Percentiles rank a stretch among this genome's conserved stretches.
Conservation (phyloP, 495 filamentous ascomycete genomes). For the Usnea hakonensis region DNA sequence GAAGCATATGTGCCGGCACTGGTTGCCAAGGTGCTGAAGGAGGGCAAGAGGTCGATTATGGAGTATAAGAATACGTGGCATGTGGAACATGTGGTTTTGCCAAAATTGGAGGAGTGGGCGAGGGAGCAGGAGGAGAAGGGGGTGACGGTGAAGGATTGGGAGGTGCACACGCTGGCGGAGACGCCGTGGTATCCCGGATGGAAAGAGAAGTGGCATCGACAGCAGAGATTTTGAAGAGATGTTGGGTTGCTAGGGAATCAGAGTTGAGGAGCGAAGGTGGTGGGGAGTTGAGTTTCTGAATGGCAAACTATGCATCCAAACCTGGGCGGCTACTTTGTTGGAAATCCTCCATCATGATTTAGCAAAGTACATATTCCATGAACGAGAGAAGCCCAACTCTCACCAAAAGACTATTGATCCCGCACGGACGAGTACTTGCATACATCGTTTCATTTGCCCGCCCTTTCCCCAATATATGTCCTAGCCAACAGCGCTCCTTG, state of each 20-base stretch:
- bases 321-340: too few species aligned
- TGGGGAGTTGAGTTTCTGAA: too few species aligned
- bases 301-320: too few species aligned
- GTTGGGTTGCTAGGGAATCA: neutral
- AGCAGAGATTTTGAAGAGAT: slow-evolving; percentile 57
- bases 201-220: slow-evolving; percentile 73
- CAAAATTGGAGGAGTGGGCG: slow-evolving; percentile 57
- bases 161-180: slow-evolving; percentile 68
- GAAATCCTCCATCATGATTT: too few species aligned
- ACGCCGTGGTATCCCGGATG: slow-evolving; percentile 77
- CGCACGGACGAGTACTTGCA: too few species aligned
- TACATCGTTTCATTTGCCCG: too few species aligned
- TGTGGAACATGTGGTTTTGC: slow-evolving; percentile 67
- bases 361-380: too few species aligned
- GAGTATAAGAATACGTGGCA: slow-evolving; percentile 84
- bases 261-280: neutral
- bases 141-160: slow-evolving; percentile 56
- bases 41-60: slow-evolving; percentile 69
- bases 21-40: slow-evolving; percentile 56
- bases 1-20: slow-evolving; percentile 70
- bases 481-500: too few species aligned
- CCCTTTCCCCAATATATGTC: too few species aligned
- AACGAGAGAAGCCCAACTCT: too few species aligned
- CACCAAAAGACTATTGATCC: too few species aligned
- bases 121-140: slow-evolving; percentile 63